Base-by-base conservation (phyloP, 2,329 filamentous ascomycete species). In the Fusarium sp. region DNA sequence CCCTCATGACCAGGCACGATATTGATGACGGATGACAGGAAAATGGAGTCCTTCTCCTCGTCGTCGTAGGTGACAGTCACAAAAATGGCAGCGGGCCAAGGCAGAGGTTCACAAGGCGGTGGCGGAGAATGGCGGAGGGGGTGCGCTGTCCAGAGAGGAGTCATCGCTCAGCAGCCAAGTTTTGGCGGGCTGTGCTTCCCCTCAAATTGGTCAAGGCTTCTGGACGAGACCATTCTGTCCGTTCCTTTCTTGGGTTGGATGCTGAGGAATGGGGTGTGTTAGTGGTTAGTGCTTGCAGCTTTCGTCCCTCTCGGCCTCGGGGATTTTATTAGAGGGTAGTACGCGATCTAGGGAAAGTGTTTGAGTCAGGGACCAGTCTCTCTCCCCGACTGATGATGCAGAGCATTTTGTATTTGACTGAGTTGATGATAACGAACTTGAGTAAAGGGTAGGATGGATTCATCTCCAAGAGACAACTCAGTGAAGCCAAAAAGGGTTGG, bases 101-200 rank as follows among this genome's bases (percentile, higher is more conserved):
- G 50, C 57, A 67, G 45, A 74, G 31, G 52, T 63, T 70, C 62
- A 66, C n/a, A 62, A 65, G 69, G 72, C 61, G 62, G 66, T 70
- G 71, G 75, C 66, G 73, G 73, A 74, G 69, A 74, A 74, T 73
- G 66, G 74, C 57, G 71, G 73, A 76, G 75, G 71, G 71, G 69
- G 73, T 72, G 68, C 52, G 69, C 57, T 74, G 71, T 64, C 56
- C 24, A 52, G 56, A 45, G 34, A 45, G 71, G n/a, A 77, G 75
- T 77, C 75, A 77, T 77, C 64, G 62, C 65, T 56, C 75, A 73
- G 57, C 67, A 73, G 73, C 74, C 71, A 75, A 61, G 62, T 72
- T 72, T 66, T 66, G 52, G 62, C 54, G 57, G 70, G 58, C 67
- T 62, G 71, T 72, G 61, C 60, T 74, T 37, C 56, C 58, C 31